Evolutionary conservation across 2,329 filamentous ascomycete genomes (phyloP), one percentile per base, ranked within the genome.

Genomic region (Colletotrichum lindemuthianum): DNA sequence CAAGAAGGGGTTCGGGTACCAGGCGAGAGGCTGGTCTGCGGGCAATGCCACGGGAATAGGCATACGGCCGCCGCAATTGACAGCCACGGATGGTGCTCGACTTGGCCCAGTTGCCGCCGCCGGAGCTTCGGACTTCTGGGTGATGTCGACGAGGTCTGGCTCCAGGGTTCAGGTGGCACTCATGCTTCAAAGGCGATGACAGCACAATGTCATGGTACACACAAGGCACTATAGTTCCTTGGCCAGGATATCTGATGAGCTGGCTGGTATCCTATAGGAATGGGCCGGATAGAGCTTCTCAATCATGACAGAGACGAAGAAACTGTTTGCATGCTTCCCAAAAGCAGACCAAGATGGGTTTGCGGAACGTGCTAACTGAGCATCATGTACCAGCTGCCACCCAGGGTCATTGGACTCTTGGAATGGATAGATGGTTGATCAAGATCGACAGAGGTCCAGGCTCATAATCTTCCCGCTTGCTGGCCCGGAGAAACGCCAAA

Each of bases 391-490:
- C 47, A 63, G 63, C 47, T 47, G n/a, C 47, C 34, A 37, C 16
- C 50, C 40, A 47, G 58, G 52, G 45, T 11, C 24, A 41, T 48
- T 52, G 51, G 45, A 51, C 10, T 24, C 52, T 61, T 57, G 47
- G 41, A 24, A 41, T 39, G 9, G 32, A 39, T 24, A 24, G 24
- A 24, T 24, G 24, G 40, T 13, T 57, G 40, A 52, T 52, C 47
- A 61, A 32, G 58, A 61, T 65, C 58, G 59, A 47, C 58, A 24
- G 10, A 9, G 58, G 45, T 32, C 47, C 40, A 51, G 58, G 50
- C 51, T 56, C 24, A 37, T 52, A 50, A 52, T 65, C 50, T 50
- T 60, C 44, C 56, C 44, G 50, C 49, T 56, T 39, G 37, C 16
- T 45, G 56, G 60, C 45, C 56, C 50, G 45, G 56, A 59, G 32